Base-by-base conservation (phyloP, 2,329 filamentous ascomycete genomes). In the Exophiala alcalophila region DNA sequence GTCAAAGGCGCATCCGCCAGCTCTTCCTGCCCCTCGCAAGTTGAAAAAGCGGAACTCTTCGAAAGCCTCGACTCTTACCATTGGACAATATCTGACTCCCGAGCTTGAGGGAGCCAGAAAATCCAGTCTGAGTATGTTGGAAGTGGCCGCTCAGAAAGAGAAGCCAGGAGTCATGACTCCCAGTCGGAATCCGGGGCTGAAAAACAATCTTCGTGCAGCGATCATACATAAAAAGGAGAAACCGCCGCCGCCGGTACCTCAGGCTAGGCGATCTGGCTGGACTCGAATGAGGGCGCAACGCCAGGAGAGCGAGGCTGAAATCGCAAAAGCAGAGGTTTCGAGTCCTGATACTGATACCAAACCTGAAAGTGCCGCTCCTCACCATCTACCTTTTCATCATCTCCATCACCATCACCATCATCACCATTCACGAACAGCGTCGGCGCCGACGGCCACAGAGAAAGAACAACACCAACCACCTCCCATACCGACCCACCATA, bases 131-230 rank as follows among this genome's bases (percentile, higher is more conserved):
- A 90, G 85, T 59, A 83, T 92, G 32, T 72, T 80, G 23, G 84
- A 92, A 56, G 80, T 94, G 28, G 87, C 88, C 5, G 78, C 80
- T 8, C 84, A 89, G 30, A 86, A 76, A 61, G 87, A 91, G 65
- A 89, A 86, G 62, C 87, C 87, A 0, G 87, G 85, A 1, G 80
- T 91, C 15, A 81, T 89, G 57, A 89, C 87, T 12, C 87, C 86
- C 4, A 88, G 86, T 60, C 75, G 83, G 32, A 66, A 62, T 52
- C 56, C 49, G 33, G 57, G 40, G 39, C 38, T 43, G 27, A 56
- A 55, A 35, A 48, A 59, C 18, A 50, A 48, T 40, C 37, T 53
- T 31, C 47, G 49, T 14, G 47, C 44, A 9, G 39, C 42, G 19
- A 48, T 53, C 21, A 53, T 53, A 31, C 44, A 53, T 27, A 49